Evolutionary conservation across 2,329 filamentous ascomycete species (phyloP), one percentile per base, ranked within the genome.

Genomic region (Alternaria novae-zelandiae): DNA sequence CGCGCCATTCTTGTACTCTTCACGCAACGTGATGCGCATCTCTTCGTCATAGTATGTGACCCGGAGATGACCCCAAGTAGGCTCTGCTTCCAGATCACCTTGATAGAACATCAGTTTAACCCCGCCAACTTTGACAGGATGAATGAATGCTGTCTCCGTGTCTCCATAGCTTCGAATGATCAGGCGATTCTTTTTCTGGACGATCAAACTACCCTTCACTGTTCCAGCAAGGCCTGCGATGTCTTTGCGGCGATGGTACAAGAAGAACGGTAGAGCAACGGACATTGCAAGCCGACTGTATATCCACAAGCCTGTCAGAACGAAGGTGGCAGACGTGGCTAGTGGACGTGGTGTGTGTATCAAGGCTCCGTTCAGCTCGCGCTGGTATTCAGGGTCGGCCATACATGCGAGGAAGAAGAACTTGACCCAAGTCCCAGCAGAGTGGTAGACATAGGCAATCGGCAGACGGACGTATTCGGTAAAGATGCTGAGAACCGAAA

Each of bases 361-460:
- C 55, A 84, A 77, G 53, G 82, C 80, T 69, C 83, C 82, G 60
- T 83, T 79, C 49, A 86, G 77, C 58, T 86, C 85, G 63, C 84
- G 77, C 65, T 86, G 82, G 63, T 83, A 85, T 65, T 86, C 85
- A 0, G 83, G 81, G 67, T 86, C 85, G 3, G 85, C 85, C 65
- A 86, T 80, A 20, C 84, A 75, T 11, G 85, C 83, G 46, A 86
- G 80, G 8, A 84, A 75, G 32, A 84, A 75, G 67, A 86, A 85
- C 57, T 86, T 86, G 63, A 83, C 73, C 58, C 79, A 76, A 3
- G 79, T 74, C 2, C 83, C 82, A 1, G 83, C 44, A 4, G 73
- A 74, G 57, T 85, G 82, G 64, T 85, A 85, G 2, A 81, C 28
- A 21, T 78, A 80, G 20, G 77, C 77, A 23, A 83, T 64, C 0